These are phyloP conservation scores for Microstegium vimineum DNA, from an alignment of 176 grass and related monocot genomes.

Conservation along the genomic window DNA sequence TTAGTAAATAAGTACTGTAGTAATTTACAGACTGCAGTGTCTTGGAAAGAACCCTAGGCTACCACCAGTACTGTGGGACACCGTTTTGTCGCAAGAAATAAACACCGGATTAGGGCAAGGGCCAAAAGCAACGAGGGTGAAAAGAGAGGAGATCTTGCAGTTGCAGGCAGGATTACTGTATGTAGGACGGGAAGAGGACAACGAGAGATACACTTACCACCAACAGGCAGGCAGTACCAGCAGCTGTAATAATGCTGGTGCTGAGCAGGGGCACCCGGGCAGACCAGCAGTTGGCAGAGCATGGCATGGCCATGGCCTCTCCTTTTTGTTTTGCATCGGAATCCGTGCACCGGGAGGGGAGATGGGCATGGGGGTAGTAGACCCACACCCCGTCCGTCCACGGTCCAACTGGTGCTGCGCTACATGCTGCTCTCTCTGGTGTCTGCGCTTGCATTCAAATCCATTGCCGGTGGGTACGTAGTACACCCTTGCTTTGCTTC, in stretches of 20 bases:
- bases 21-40: conserved; percentile 8
- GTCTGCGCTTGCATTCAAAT: no score
- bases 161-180: neutral
- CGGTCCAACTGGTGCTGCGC: no score
- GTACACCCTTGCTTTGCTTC: no score
- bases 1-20: conserved; percentile 31
- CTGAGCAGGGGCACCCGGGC: neutral
- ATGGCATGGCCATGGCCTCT: neutral
- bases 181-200: conserved; percentile 52
- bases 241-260: conserved; percentile 15
- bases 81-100: neutral
- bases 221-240: no score
- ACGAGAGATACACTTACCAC: conserved; percentile 44
- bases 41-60: conserved; percentile 20
- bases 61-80: neutral
- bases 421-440: no score
- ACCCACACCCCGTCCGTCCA: no score
- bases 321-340: conserved; percentile 22
- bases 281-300: neutral
- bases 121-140: neutral
- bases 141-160: conserved; percentile 18
- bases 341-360: neutral
- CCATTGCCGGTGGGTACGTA: no score
- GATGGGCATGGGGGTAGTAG: no score
- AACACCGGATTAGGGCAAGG: neutral